A percentile compares a stretch with the other conserved stretches of the same genome.
phyloP scores from a whole-genome alignment of 78 protist genomes.

The Guillardia theta region DNA sequence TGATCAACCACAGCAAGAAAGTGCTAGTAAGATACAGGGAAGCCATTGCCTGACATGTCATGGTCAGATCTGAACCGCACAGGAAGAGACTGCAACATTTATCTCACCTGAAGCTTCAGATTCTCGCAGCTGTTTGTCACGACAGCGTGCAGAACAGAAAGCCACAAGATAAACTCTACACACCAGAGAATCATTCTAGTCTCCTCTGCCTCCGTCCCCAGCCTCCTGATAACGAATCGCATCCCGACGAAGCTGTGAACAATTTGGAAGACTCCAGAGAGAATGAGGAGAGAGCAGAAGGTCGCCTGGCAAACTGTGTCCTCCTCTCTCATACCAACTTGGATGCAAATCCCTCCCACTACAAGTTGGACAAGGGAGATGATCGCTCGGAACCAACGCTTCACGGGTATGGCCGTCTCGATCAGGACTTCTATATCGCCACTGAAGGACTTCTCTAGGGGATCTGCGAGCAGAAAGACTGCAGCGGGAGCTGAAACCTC shows the following conservation, averaged over 20 bases:
- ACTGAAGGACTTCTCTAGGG: too few species aligned
- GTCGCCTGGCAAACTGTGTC: not conserved
- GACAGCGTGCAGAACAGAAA: not conserved
- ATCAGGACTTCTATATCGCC: too few species aligned
- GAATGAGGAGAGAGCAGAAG: not conserved
- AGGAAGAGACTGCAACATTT: not conserved
- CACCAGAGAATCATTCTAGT: not conserved
- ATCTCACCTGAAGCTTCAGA: not conserved
- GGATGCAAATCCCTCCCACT: not conserved
- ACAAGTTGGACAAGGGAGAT: not conserved
- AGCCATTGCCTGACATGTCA: not conserved
- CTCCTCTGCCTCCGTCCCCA: not conserved
- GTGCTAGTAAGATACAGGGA: not conserved
- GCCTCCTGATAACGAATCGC: not conserved
- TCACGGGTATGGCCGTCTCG: not conserved
- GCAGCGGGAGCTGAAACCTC: too few species aligned
- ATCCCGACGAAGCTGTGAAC: not conserved
- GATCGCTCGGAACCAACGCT: not conserved
- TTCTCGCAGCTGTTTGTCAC: not conserved
- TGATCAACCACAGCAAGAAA: not conserved
- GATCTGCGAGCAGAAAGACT: too few species aligned
- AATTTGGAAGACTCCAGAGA: not conserved
- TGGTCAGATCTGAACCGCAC: not conserved
- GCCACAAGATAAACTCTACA: not conserved
- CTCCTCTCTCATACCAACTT: not conserved